Conservation (phyloP, 208 protist genomes). For the Acanthamoeba polyphaga region DNA sequence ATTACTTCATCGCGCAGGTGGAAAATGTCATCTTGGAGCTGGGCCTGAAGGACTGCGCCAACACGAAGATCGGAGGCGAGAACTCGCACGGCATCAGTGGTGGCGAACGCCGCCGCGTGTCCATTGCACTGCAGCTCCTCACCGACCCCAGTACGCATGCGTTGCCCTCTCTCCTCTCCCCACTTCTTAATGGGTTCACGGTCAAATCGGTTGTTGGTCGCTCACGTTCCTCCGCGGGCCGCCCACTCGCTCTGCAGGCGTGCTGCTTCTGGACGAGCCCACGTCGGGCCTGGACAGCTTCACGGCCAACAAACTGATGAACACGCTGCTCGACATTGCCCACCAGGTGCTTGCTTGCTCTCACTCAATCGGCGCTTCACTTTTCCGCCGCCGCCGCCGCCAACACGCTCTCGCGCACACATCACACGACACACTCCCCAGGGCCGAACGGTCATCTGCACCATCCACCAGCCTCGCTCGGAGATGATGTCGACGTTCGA, state of each 20-base stretch:
- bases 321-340: slow-evolving; percentile 39
- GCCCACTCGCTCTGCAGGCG: too few relatives aligned
- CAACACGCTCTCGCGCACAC: too few relatives aligned
- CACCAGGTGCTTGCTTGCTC: too few relatives aligned
- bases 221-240: not conserved
- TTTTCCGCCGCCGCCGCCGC: too few relatives aligned
- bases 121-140: slow-evolving; percentile 73
- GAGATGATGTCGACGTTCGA: slow-evolving; percentile 74
- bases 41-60: slow-evolving; percentile 77
- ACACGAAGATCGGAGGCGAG: slow-evolving; percentile 76
- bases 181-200: too few relatives aligned
- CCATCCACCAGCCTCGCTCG: slow-evolving; percentile 82
- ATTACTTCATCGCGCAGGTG: too few relatives aligned
- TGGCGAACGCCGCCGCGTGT: slow-evolving; percentile 88
- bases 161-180: too few relatives aligned
- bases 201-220: too few relatives aligned
- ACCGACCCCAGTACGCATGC: not conserved
- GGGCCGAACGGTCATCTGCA: slow-evolving; percentile 76
- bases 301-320: slow-evolving; percentile 41
- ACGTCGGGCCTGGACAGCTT: slow-evolving; percentile 69
- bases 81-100: slow-evolving; percentile 87
- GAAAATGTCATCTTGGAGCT: slow-evolving; percentile 75
- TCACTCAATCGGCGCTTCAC: too few relatives aligned
- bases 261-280: slow-evolving; percentile 83
- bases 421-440: too few relatives aligned